phyloP scores from a whole-genome alignment of 768 basidiomycete species.

The Clavulina sp. region DNA sequence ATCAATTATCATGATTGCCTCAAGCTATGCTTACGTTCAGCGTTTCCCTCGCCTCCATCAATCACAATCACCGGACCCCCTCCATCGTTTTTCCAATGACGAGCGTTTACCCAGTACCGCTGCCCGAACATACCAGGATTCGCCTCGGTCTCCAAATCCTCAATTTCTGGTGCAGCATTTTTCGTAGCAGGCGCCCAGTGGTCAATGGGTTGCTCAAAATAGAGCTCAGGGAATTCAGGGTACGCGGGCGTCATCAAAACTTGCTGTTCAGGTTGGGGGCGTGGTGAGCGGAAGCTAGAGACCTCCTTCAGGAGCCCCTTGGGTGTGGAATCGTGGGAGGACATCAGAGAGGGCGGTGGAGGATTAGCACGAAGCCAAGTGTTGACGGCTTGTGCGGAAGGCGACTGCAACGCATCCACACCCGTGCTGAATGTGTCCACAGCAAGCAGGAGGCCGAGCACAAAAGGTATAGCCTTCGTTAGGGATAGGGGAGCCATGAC shows the following conservation, averaged over 20 bases:
- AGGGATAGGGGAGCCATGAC: too few relatives aligned
- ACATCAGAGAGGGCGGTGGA: too few relatives aligned
- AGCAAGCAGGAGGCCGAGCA: too few relatives aligned
- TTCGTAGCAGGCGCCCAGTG: constrained; percentile 42
- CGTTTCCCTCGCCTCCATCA: constrained; percentile 87
- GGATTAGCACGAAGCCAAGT: neutral
- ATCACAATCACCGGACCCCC: constrained; percentile 77
- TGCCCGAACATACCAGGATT: constrained; percentile 72
- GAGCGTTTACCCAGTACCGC: constrained; percentile 81
- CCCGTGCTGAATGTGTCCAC: too few relatives aligned
- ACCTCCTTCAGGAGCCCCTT: neutral
- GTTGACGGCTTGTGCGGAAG: neutral
- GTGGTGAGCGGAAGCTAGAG: too few relatives aligned
- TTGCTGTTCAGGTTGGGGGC: neutral
- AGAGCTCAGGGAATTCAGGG: constrained; percentile 18
- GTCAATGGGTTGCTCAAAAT: constrained; percentile 74
- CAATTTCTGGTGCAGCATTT: too few relatives aligned
- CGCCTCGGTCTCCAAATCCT: too few relatives aligned
- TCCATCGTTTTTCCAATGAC: constrained; percentile 56
- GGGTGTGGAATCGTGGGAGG: too few relatives aligned
- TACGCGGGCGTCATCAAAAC: neutral
- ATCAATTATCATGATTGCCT: neutral
- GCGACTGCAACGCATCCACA: neutral
- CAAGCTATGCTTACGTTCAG: constrained; percentile 22
- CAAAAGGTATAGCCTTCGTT: too few relatives aligned